Percentiles rank a stretch among this genome's conserved stretches.
These are phyloP conservation scores for Colletotrichum phormii DNA, from an alignment of 2,329 filamentous ascomycete genomes.

Conservation along the genomic window DNA sequence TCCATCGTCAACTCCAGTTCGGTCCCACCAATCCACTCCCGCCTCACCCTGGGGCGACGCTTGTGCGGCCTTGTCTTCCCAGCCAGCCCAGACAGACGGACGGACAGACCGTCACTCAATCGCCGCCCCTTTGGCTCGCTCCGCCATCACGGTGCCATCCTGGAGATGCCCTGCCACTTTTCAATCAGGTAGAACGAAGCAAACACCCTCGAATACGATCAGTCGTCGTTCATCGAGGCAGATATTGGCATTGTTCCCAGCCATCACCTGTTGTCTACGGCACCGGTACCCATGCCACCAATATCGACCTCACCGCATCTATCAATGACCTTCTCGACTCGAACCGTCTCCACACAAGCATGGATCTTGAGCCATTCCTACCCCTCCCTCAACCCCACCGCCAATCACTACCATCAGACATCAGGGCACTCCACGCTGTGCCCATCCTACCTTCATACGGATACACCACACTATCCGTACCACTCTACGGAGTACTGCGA, in stretches of 20 bases:
- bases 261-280: conserved; percentile 8
- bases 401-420: neutral
- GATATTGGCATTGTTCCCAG: neutral
- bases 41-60: neutral
- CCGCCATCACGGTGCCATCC: neutral
- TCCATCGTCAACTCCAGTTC: neutral
- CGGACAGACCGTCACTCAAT: neutral
- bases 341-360: conserved; percentile 7
- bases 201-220: conserved; percentile 2
- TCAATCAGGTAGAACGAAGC: neutral
- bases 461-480: neutral
- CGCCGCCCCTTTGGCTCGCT: neutral
- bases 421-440: neutral
- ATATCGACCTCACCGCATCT: neutral
- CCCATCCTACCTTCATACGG: neutral
- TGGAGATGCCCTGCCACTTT: neutral
- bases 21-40: neutral
- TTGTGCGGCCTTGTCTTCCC: neutral
- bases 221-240: neutral
- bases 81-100: neutral
- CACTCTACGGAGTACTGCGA: neutral
- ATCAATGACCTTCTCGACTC: conserved; percentile 8
- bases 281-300: neutral
- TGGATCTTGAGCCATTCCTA: neutral
- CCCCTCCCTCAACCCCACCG: neutral